Percentiles rank a stretch among this genome's conserved stretches.
Evolutionary conservation across 805 yeast species (phyloP).

Genomic region (Candida gorgasii): DNA sequence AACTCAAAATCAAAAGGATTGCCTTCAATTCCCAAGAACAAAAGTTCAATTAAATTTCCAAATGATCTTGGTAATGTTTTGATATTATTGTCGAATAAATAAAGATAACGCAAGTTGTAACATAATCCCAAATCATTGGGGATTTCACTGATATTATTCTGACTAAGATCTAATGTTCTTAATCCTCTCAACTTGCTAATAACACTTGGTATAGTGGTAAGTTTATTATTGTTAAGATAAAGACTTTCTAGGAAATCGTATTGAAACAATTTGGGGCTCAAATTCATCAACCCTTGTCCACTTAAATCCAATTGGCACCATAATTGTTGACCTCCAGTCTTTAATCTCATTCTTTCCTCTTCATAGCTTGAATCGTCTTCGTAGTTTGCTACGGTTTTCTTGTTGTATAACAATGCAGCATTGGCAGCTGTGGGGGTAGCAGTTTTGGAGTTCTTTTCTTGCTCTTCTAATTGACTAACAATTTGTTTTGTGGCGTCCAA

Average conservation of each 20-base stretch:
- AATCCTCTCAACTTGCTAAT: constrained; percentile 70
- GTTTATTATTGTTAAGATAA: constrained; percentile 82
- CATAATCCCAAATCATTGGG: constrained; percentile 86
- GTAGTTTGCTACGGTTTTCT: constrained; percentile 43
- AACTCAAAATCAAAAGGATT: constrained; percentile 72
- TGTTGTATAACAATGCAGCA: constrained; percentile 43
- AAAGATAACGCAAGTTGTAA: constrained; percentile 75
- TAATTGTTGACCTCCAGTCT: constrained; percentile 69
- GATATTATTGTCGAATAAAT: constrained; percentile 84
- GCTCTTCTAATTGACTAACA: constrained; percentile 40
- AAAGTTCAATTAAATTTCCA: constrained; percentile 80
- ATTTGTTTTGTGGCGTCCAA: constrained; percentile 44
- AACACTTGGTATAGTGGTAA: constrained; percentile 64
- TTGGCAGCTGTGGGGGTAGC: constrained; percentile 33
- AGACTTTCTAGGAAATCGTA: constrained; percentile 84
- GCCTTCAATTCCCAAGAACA: constrained; percentile 91
- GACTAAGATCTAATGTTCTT: constrained; percentile 82
- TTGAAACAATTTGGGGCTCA: constrained; percentile 74
- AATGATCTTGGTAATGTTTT: constrained; percentile 76
- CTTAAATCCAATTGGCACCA: constrained; percentile 95
- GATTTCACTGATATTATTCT: constrained; percentile 66
- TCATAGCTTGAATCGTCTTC: constrained; percentile 55
- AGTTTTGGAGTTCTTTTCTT: constrained; percentile 35
- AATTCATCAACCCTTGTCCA: constrained; percentile 76
- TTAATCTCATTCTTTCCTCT: constrained; percentile 61